Evolutionary conservation across 345 rosid species (phyloP).

Genomic region (Kernera saxatilis): DNA sequence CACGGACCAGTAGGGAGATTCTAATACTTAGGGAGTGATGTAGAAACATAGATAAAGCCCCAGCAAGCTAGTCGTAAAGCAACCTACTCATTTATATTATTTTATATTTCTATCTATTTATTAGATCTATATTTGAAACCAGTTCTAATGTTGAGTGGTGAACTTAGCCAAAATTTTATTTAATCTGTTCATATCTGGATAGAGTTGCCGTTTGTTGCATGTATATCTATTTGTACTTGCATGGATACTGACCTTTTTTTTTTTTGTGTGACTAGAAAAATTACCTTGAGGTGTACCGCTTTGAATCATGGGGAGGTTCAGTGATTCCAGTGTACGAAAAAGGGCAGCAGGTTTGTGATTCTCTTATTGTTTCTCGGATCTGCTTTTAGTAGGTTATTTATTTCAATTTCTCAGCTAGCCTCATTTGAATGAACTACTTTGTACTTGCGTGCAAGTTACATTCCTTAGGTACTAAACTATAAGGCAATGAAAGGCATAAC

Average conservation of each 20-base stretch:
- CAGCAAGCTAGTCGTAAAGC: background rate
- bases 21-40: background rate
- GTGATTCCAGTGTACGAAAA: conserved; percentile 68
- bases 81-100: background rate
- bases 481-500: conserved; percentile 6
- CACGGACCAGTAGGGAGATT: background rate
- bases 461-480: conserved; percentile 1
- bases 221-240: background rate
- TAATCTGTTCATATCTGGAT: background rate
- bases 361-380: background rate
- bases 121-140: background rate
- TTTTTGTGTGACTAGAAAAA: conserved; percentile 62
- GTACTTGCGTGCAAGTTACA: background rate
- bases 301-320: conserved; percentile 98
- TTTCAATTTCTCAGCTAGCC: background rate
- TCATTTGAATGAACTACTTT: background rate
- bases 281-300: conserved; percentile 88
- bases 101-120: background rate
- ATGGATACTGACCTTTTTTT: conserved; percentile 20
- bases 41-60: background rate
- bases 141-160: background rate
- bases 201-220: background rate
- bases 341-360: conserved; percentile 82
- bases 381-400: conserved; percentile 13
- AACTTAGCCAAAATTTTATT: background rate